Conservation (phyloP, 2,329 filamentous ascomycete species). For the Chrysosphaeria jannelii region DNA sequence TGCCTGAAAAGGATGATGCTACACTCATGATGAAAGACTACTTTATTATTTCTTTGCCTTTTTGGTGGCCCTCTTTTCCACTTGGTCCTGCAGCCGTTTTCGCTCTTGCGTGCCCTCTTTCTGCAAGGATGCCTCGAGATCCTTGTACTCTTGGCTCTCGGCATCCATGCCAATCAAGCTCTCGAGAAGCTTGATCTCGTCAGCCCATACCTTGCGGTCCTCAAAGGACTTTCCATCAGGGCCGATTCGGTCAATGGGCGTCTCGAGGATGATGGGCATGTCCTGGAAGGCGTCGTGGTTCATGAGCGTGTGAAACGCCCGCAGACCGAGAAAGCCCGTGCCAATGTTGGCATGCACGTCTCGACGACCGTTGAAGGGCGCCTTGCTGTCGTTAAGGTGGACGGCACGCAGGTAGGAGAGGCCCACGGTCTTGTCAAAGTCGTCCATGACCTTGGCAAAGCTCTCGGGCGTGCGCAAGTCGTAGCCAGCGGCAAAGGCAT, state of each 20-base stretch:
- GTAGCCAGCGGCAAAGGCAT: slow-evolving; percentile 82
- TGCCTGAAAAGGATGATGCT: too few relatives aligned
- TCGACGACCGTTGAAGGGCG: slow-evolving; percentile 49
- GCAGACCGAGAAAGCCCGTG: slow-evolving; percentile 69
- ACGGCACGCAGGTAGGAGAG: slow-evolving; percentile 53
- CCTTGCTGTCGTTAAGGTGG: slow-evolving; percentile 89
- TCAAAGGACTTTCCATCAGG: slow-evolving; percentile 36
- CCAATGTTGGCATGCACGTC: slow-evolving; percentile 94
- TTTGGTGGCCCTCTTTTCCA: slow-evolving; percentile 40
- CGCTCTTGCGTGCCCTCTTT: slow-evolving; percentile 40
- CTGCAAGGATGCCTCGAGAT: slow-evolving; percentile 32
- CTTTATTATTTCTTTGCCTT: slow-evolving; percentile 14
- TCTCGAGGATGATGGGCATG: slow-evolving; percentile 81
- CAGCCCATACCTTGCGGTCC: slow-evolving; percentile 63
- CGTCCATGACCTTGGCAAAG: slow-evolving; percentile 40
- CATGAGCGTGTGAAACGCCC: slow-evolving; percentile 73
- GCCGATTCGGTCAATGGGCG: slow-evolving; percentile 53
- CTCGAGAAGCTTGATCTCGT: slow-evolving; percentile 86
- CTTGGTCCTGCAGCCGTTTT: slow-evolving; percentile 45
- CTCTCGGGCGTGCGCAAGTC: slow-evolving; percentile 50
- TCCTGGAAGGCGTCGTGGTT: slow-evolving; percentile 49
- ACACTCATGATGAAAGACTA: too few relatives aligned
- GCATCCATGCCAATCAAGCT: slow-evolving; percentile 59
- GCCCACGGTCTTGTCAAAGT: slow-evolving; percentile 55
- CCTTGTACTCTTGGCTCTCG: slow-evolving; percentile 39